Base-by-base conservation (phyloP, 345 rosid species). In the Combretum micranthum region DNA sequence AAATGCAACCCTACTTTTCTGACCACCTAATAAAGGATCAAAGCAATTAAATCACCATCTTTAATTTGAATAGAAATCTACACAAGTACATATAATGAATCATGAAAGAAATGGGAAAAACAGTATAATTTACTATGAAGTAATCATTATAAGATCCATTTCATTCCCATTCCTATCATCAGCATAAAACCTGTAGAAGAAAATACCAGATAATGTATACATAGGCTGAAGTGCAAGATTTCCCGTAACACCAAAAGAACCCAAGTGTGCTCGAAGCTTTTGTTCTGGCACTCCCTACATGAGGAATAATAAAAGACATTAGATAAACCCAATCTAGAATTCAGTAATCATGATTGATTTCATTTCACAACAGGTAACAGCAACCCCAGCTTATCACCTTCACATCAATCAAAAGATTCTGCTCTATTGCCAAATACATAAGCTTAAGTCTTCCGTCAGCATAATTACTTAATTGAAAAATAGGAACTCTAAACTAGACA, bases 161-260 rank as follows among this genome's bases (percentile, higher is more conserved):
- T 19, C 13, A 13, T 50, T 7, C 16, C 53, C 4, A 20, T 15
- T 20, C 50, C 50, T 10, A 15, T 47, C 50, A 15, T 47, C 50
- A 45, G 10, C 39, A 39, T 12, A 44, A 22, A 59, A 14, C 47
- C 52, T 19, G 16, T 17, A 44, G 44, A 17, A 58, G 50, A 25
- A 25, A 15, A 52, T 86, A 92, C 98, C 99, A 55, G 99, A 93
- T 63, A 93, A 67, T 16, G 99, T 93, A 71, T 93, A 89, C 99
- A 93, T 93, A 1, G 99, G 99, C 67, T 93, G 99, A 74, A 93
- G 88, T 2, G 99, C 99, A 60, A 93, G 95, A 81, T 85, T 93
- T 73, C 99, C 99, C 15, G 96, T 83, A 8, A 93, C 96, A 57
- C 99, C 99, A 63, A 93, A 82, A 64, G 99, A 93, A 71, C 97